Evolutionary conservation across 768 basidiomycete species (phyloP), one percentile per base, ranked within the genome.

Genomic region (Lactarius akahatsu): DNA sequence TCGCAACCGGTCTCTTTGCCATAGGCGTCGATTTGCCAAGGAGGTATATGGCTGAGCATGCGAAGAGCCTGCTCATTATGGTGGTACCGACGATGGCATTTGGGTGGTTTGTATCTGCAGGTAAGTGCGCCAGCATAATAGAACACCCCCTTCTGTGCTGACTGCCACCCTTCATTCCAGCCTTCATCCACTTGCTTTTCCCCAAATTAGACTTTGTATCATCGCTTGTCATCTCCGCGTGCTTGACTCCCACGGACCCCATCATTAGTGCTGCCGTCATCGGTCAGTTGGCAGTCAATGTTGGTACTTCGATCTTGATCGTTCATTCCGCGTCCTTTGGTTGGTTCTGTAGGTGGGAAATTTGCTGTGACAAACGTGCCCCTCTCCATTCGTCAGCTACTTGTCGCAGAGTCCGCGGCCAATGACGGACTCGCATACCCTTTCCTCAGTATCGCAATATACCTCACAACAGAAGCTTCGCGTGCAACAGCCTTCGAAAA

Each of bases 381-480:
- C 4, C 68, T 78, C 6, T 88, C 92, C 61, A 81, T 98, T 28
- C 86, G 96, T 34, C 89, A 86, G 28, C 82, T 97, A 52, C 80
- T 97, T 8, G 85, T 91, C 0, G 93, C 92, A 0, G 96, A 98
- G 77, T 92, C 91, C 6, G 97, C 96, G 0, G 89, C 92, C 8
- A 99, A 99, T 76, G 97, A 98, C 71, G 97, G 97, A 2, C 82
- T 98, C 16, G 94, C 96, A 2, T 97, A 96, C 75, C 95, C 95
- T 0, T 98, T 98, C 75, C 80, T 98, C 63, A 84, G 86, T 32
- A 82, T 98, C 61, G 86, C 96, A 3, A 81, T 98, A 11, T 98
- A 96, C 75, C 81, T 98, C 56, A 88, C 88, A 11, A 70, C 94
- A 5, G 92, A 96, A 69, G 73, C 81, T 0, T 83, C 87, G 3